A percentile compares a stretch with the other conserved stretches of the same genome.
phyloP scores from a whole-genome alignment of 805 yeast genomes.

The Saturnispora galanensis region DNA sequence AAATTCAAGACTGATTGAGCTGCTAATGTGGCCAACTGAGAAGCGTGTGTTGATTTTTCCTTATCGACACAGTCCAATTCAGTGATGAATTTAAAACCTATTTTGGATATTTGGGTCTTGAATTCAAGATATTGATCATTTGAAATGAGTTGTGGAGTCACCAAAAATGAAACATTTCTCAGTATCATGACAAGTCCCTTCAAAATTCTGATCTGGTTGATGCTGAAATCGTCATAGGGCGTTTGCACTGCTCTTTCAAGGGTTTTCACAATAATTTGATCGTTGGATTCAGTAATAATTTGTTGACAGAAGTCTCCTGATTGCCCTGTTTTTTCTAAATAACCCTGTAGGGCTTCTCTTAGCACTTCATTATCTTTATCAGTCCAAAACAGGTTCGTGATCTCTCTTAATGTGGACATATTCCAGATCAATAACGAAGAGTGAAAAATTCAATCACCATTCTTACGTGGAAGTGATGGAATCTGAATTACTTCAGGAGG shows the following conservation, averaged over 20 bases:
- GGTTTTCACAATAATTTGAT: slow-evolving; percentile 97
- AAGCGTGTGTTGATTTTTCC: neutral
- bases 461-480: slow-evolving; percentile 7
- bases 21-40: slow-evolving; percentile 1
- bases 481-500: slow-evolving; percentile 54
- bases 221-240: slow-evolving; percentile 26
- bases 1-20: slow-evolving; percentile 6
- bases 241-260: slow-evolving; percentile 60
- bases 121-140: neutral
- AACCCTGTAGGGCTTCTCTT: too few species aligned
- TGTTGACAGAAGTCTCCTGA: too few species aligned
- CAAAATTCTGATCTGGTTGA: slow-evolving; percentile 11
- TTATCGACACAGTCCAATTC: neutral
- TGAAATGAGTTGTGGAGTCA: neutral
- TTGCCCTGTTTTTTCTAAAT: too few species aligned
- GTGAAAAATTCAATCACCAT: too few species aligned
- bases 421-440: neutral
- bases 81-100: neutral
- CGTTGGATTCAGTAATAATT: neutral
- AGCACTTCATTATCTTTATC: too few species aligned
- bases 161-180: slow-evolving; percentile 17
- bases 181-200: slow-evolving; percentile 19
- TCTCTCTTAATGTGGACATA: too few species aligned
- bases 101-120: neutral
- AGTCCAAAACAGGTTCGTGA: too few species aligned